Evolutionary conservation across 371 early-diverging fungal genomes (phyloP), one percentile per base, ranked within the genome.

Genomic region (Actinomucor elegans): DNA sequence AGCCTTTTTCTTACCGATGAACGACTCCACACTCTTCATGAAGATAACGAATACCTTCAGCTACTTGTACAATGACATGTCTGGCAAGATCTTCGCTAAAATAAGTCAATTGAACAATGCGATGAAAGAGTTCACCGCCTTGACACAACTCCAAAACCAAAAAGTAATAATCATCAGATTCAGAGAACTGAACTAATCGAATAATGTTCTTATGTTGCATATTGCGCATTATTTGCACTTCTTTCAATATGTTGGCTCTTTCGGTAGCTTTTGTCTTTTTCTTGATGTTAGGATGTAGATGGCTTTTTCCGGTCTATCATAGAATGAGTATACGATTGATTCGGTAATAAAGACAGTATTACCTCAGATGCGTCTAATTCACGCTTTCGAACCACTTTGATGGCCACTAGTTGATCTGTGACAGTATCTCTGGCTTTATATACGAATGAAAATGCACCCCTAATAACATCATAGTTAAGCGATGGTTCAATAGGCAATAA

Each of bases 71-170:
- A 55, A 94, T 91, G 37, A 94, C 88, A 61, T 91, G 90, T 10
- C 93, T 84, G 4, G 89, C 76, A 45, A 90, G 59, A 17, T 80
- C 78, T 62, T 93, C 92, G 42, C 89, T 87, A 23, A 93, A 81
- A 63, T 87, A 91, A 10, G 91, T 91, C 44, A 90, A 71, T 52
- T 88, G 79, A 42, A 93, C 89, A 26, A 95, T 86, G 14, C 86
- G 80, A 67, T 93, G 88, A 56, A 92, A 94, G 29, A 94, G 73
- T 66, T 94, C 95, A 41, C 95, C 95, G 31, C 93, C 93, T 36
- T 79, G 70, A 37, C 89, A 89, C 28, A 89, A 79, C 64, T 96
- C 97, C 68, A 96, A 78, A 5, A 93, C 78, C 15, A 96, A 62
- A 59, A 88, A 91, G 68, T 88, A 92, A 49, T 74, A 64, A 20